Percentiles rank a stretch among this genome's conserved stretches.
phyloP scores from a whole-genome alignment of 164 flowering plant genomes.

The Santalum album region DNA sequence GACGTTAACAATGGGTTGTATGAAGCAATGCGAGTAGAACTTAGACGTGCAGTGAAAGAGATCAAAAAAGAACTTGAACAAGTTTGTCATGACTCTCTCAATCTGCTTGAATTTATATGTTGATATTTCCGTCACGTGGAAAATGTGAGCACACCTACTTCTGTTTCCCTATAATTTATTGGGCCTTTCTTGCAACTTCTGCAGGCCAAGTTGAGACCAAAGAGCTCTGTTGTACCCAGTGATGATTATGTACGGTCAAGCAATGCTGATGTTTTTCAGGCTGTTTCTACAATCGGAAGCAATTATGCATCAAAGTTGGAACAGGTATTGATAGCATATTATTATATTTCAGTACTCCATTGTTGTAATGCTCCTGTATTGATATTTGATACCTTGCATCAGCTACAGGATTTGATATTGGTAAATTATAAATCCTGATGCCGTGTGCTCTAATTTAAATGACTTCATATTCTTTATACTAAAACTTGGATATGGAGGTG shows the following conservation, averaged over 20 bases:
- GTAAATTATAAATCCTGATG: no score
- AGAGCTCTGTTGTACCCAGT: slow-evolving; percentile 13
- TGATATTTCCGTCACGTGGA: no score
- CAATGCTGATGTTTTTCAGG: slow-evolving; percentile 27
- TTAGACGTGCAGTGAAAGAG: slow-evolving; percentile 72
- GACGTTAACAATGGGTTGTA: slow-evolving; percentile 38
- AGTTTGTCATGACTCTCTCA: slow-evolving; percentile 21
- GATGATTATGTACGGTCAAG: slow-evolving; percentile 24
- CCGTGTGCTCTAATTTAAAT: no score
- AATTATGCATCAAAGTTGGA: slow-evolving; percentile 45
- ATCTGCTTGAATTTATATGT: no score
- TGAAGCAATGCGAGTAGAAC: slow-evolving; percentile 71
- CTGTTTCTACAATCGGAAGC: slow-evolving; percentile 35
- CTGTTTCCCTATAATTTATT: slow-evolving; percentile 3
- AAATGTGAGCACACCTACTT: neutral
- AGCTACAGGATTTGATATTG: no score
- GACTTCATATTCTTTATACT: no score
- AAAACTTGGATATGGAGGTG: no score
- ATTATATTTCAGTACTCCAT: no score
- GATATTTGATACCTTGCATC: no score
- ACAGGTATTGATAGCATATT: slow-evolving; percentile 41
- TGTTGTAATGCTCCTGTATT: no score
- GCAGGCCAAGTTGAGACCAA: slow-evolving; percentile 44
- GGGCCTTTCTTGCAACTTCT: slow-evolving; percentile 2
- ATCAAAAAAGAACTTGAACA: slow-evolving; percentile 63